These are phyloP conservation scores for Psilocybe azurescens DNA, from an alignment of 768 basidiomycete species.

Conservation along the genomic window DNA sequence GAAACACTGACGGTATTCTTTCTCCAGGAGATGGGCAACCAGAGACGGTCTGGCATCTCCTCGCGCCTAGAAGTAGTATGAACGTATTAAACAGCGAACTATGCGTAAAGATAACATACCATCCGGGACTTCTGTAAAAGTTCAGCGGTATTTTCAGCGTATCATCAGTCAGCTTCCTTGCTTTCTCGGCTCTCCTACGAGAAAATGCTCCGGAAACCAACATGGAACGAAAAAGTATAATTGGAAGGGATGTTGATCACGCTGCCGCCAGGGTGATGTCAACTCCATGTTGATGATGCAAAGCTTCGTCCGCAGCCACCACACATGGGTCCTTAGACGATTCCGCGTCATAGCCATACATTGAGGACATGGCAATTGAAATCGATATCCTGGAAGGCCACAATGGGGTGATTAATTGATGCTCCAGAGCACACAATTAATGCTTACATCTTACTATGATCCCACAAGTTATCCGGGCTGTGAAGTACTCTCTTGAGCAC, in stretches of 20 bases:
- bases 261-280: conserved; percentile 6
- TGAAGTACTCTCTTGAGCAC: conserved; percentile 18
- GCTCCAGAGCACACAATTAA: not conserved
- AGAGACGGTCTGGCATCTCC: not conserved
- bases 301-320: conserved; percentile 12
- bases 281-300: conserved; percentile 3
- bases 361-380: conserved; percentile 18
- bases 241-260: conserved; percentile 17
- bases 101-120: not conserved
- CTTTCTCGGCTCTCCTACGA: conserved; percentile 5
- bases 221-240: conserved; percentile 19
- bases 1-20: not conserved
- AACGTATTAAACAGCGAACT: too few species aligned
- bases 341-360: conserved; percentile 24
- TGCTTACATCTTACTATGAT: conserved; percentile 15
- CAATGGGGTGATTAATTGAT: not conserved
- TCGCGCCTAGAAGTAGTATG: not conserved
- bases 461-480: conserved; percentile 9
- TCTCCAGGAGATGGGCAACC: conserved; percentile 2
- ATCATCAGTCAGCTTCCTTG: not conserved
- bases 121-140: conserved; percentile 11
- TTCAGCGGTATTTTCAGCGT: conserved; percentile 14
- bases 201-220: conserved; percentile 17
- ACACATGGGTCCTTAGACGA: conserved; percentile 18
- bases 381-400: conserved; percentile 18